Percentiles rank a stretch among this genome's conserved stretches.
Conservation (phyloP, 2,329 filamentous ascomycete species). For the Nemania serpens region DNA sequence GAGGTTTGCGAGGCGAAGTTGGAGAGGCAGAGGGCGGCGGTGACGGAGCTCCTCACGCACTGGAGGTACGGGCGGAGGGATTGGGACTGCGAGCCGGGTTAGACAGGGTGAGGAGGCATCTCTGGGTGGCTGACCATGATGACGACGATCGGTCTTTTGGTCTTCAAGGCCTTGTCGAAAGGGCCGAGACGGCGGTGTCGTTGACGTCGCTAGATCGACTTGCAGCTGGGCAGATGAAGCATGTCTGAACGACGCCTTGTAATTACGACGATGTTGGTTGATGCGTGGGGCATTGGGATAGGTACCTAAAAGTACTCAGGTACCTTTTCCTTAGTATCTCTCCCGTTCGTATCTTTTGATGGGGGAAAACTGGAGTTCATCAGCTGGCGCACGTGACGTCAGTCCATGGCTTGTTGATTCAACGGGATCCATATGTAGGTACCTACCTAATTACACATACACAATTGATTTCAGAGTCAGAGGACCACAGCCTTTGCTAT, state of each 20-base stretch:
- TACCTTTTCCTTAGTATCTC: too few species aligned
- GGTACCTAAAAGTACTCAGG: not conserved
- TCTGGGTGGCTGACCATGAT: conserved; percentile 32
- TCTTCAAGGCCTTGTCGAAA: conserved; percentile 15
- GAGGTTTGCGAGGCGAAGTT: conserved; percentile 98
- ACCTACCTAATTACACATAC: too few species aligned
- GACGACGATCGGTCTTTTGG: conserved; percentile 3
- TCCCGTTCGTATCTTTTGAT: too few species aligned
- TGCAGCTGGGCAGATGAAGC: conserved; percentile 18
- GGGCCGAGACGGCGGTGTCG: conserved; percentile 2
- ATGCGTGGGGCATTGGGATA: conserved; percentile 30
- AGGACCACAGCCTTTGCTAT: too few species aligned
- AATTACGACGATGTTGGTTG: conserved; percentile 28
- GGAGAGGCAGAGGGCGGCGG: conserved; percentile 87
- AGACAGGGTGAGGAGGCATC: conserved; percentile 23
- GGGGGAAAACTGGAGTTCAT: not conserved
- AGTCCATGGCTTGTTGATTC: conserved; percentile 21
- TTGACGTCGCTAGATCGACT: conserved; percentile 19
- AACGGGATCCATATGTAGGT: too few species aligned
- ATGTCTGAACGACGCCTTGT: conserved; percentile 21
- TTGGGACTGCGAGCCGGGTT: conserved; percentile 72
- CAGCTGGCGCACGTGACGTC: conserved; percentile 30
- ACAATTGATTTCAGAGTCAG: too few species aligned
- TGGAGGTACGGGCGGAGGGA: conserved; percentile 95
- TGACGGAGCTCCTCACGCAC: conserved; percentile 92